Evolutionary conservation across 2,329 filamentous ascomycete species (phyloP), one percentile per base, ranked within the genome.

Genomic region (Tolypocladium inflatum): DNA sequence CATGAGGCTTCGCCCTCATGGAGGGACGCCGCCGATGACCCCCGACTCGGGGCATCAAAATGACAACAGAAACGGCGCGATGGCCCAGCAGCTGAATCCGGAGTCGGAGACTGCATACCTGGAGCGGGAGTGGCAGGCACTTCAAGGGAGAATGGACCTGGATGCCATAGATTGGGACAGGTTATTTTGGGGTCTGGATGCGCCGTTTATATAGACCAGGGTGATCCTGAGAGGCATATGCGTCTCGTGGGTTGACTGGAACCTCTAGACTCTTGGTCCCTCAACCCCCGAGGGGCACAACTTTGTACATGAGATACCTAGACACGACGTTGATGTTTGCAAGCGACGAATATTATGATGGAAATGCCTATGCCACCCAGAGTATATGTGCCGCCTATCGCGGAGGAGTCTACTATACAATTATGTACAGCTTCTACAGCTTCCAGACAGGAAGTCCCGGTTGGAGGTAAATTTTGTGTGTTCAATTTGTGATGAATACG

Each of bases 91-190:
- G 54, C 45, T 38, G 33, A 59, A 51, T 17, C 45, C 58, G 23
- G 63, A 64, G 9, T 45, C 45, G 3, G 59, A 62, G 8, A 54
- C 58, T 30, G 58, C 63, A 17, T 63, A 63, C 17, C 61, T 69
- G 7, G 68, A 69, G 33, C 63, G 65, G 48, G 63, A 65, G 50
- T 64, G 67, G 63, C 64, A 65, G 10, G 62, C 63, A 42, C 56
- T 71, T 1, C 68, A 68, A 33, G 64, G 65, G 0, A 64, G 65
- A 21, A 68, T 70, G 64, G 66, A 70, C n/a, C 54, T 73, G 26
- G 68, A 73, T 50, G 64, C 63, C 7, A 69, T 73, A 60, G 70
- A 73, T 53, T 73, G 71, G 69, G 70, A 73, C 43, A 66, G 65
- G 50, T 56, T 73, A 17, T 66, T 73, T 55, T 71, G 69, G 65